These are phyloP conservation scores for Cyclanthera cordifolia DNA, from an alignment of 306 rosid species.

Conservation along the genomic window DNA sequence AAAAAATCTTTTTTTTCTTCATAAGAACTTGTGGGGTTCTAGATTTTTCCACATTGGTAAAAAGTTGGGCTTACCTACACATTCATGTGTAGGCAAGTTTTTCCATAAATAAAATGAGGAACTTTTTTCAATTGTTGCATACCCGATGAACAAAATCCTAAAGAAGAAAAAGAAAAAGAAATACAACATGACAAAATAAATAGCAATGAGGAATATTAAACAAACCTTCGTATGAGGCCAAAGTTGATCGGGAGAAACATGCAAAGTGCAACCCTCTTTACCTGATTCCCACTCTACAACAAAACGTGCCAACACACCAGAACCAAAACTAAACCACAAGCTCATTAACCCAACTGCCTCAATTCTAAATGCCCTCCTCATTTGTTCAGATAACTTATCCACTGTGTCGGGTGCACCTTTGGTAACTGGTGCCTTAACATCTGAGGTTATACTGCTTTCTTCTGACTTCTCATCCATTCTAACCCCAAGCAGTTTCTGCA, in stretches of 20 bases:
- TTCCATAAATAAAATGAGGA: not conserved
- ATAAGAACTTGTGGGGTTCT: no score
- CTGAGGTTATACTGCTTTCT: conserved; percentile 43
- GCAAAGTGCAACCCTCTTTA: conserved; percentile 98
- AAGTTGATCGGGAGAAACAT: conserved; percentile 93
- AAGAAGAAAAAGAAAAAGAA: conserved; percentile 8
- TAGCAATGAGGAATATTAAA: conserved; percentile 11
- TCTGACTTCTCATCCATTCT: conserved; percentile 71
- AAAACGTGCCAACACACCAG: conserved; percentile 85
- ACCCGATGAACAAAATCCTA: not conserved
- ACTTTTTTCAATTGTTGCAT: not conserved
- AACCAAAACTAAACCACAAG: conserved; percentile 97
- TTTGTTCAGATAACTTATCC: conserved; percentile 78
- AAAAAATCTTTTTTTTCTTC: no score
- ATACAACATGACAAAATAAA: conserved; percentile 2
- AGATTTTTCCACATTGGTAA: no score
- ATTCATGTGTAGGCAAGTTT: no score
- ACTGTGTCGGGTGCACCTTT: conserved; percentile 50
- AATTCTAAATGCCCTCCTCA: conserved; percentile 82
- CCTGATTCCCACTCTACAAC: conserved; percentile 99
- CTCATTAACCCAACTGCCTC: conserved; percentile 98
- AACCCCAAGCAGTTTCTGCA: conserved; percentile 82
- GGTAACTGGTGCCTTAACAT: conserved; percentile 45
- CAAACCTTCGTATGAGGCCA: conserved; percentile 99
- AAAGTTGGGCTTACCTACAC: no score